Conservation (phyloP, 2,329 filamentous ascomycete genomes). For the Magnaporthales sp. region DNA sequence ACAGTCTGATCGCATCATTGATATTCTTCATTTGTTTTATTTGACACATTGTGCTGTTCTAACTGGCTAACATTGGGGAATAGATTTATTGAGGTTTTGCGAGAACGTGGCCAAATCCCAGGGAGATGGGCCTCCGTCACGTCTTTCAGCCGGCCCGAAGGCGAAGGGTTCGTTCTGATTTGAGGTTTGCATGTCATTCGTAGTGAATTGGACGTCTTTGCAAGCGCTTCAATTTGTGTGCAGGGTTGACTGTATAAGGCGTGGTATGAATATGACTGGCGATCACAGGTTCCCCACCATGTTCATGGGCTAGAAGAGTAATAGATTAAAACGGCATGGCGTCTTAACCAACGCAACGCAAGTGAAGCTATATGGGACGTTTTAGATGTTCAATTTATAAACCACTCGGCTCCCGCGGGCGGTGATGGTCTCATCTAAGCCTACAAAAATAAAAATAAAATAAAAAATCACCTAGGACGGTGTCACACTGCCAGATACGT, state of each 20-base stretch:
- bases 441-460: neutral
- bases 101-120: too few relatives aligned
- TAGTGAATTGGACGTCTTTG: too few relatives aligned
- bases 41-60: neutral
- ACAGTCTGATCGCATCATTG: constrained; percentile 15
- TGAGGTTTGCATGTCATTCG: too few relatives aligned
- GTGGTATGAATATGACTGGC: too few relatives aligned
- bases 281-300: too few relatives aligned
- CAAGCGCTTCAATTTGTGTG: too few relatives aligned
- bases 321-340: neutral
- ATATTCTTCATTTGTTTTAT: neutral
- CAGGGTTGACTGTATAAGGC: too few relatives aligned
- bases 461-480: neutral
- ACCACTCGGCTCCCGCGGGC: neutral
- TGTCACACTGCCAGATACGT: neutral
- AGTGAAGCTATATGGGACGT: neutral
- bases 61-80: neutral
- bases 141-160: too few relatives aligned
- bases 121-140: too few relatives aligned
- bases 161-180: too few relatives aligned
- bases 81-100: neutral
- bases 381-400: neutral
- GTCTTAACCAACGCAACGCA: neutral
- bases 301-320: neutral
- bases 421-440: neutral